Conservation (phyloP, 2,329 filamentous ascomycete species). For the Fusarium stilboides region DNA sequence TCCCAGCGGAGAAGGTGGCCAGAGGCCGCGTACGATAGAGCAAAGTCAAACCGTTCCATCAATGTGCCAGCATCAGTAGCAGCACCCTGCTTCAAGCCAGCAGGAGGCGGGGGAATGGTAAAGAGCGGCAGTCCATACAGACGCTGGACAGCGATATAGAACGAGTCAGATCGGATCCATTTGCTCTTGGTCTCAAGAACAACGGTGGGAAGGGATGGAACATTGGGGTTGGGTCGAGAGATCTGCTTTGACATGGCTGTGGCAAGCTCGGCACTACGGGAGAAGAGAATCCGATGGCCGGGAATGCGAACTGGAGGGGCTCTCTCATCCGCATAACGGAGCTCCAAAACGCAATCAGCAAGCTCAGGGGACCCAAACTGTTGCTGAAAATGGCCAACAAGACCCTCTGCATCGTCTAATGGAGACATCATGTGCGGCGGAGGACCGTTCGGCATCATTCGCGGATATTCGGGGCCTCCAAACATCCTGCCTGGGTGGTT, state of each 20-base stretch:
- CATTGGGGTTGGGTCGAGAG: conserved; percentile 51
- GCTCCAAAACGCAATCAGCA: conserved; percentile 64
- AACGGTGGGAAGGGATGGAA: conserved; percentile 49
- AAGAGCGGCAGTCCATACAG: conserved; percentile 71
- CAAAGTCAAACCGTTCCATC: conserved; percentile 66
- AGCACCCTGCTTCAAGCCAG: conserved; percentile 49
- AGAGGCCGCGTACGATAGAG: conserved; percentile 76
- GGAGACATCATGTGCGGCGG: conserved; percentile 49
- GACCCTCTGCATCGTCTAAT: conserved; percentile 55
- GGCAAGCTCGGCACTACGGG: conserved; percentile 62
- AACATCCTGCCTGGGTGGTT: conserved; percentile 53
- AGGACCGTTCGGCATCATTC: conserved; percentile 54
- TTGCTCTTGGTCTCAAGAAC: conserved; percentile 66
- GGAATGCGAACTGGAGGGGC: conserved; percentile 61
- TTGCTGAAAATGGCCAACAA: conserved; percentile 59
- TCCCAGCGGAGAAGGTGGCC: conserved; percentile 71
- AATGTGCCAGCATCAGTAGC: conserved; percentile 58
- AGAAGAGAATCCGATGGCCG: conserved; percentile 70
- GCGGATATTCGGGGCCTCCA: conserved; percentile 51
- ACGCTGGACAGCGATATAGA: conserved; percentile 70
- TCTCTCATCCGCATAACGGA: conserved; percentile 60
- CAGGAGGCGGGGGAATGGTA: conserved; percentile 51
- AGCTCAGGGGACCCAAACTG: conserved; percentile 53
- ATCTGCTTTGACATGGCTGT: conserved; percentile 48
- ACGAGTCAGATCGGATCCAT: conserved; percentile 69